Evolutionary conservation across 306 rosid species (phyloP).

Genomic region (Trifolium pratense): DNA sequence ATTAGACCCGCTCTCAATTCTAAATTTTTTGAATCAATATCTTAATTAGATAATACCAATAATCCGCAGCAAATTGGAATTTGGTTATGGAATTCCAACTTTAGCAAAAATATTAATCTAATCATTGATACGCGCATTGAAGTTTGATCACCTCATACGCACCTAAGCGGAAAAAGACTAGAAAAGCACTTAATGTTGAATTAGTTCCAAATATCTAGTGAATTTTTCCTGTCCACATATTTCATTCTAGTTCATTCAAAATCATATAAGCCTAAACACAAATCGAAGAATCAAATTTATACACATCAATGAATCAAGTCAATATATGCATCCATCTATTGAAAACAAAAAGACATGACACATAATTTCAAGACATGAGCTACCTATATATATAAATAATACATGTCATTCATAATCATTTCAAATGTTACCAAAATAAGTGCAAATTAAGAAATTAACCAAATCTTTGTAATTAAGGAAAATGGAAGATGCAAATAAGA

Average conservation of each 20-base stretch:
- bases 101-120: not conserved
- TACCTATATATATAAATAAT: constrained; percentile 2
- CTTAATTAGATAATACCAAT: too few relatives aligned
- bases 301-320: constrained; percentile 30
- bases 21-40: too few relatives aligned
- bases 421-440: not conserved
- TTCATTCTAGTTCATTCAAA: constrained; percentile 6
- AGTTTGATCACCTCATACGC: constrained; percentile 3
- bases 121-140: not conserved
- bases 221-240: constrained; percentile 1
- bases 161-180: not conserved
- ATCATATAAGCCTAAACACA: not conserved
- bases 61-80: too few relatives aligned
- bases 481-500: constrained; percentile 7
- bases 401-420: not conserved
- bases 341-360: not conserved
- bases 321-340: not conserved
- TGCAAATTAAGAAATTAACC: not conserved
- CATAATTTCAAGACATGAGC: not conserved
- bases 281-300: constrained; percentile 31
- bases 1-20: too few relatives aligned
- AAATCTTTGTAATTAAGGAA: not conserved
- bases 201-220: not conserved
- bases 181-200: not conserved
- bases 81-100: too few relatives aligned